A percentile compares a stretch with the other conserved stretches of the same genome.
Conservation (phyloP, 2,329 filamentous ascomycete species). For the Botrytis hyacinthi region DNA sequence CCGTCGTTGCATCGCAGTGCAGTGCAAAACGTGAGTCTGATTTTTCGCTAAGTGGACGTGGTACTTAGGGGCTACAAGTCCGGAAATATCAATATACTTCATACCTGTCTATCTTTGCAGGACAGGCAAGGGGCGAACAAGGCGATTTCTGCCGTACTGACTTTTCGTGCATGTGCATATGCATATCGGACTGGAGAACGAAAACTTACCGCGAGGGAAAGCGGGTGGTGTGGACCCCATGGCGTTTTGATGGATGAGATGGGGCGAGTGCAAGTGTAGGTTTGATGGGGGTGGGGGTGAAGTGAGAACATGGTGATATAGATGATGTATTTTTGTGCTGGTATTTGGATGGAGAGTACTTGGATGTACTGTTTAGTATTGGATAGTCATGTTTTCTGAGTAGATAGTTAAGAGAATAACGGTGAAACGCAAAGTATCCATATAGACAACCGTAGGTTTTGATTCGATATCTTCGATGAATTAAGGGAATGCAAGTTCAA, state of each 20-base stretch:
- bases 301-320: background rate
- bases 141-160: background rate
- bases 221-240: background rate
- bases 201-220: background rate
- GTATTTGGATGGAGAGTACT: background rate
- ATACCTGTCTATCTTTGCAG: background rate
- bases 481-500: background rate
- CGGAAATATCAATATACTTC: background rate
- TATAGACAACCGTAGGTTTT: background rate
- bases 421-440: background rate
- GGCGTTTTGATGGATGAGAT: background rate
- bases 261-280: background rate
- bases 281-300: background rate
- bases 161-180: background rate
- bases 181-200: background rate
- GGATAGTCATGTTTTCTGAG: accelerated
- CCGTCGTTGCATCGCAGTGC: background rate
- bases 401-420: background rate
- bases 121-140: background rate
- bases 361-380: background rate
- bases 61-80: background rate
- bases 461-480: background rate
- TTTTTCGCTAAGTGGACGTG: background rate
- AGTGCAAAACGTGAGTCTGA: background rate
- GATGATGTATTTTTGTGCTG: background rate